Conservation (phyloP, 2,329 filamentous ascomycete species). For the Sphaerulina vaccinii region DNA sequence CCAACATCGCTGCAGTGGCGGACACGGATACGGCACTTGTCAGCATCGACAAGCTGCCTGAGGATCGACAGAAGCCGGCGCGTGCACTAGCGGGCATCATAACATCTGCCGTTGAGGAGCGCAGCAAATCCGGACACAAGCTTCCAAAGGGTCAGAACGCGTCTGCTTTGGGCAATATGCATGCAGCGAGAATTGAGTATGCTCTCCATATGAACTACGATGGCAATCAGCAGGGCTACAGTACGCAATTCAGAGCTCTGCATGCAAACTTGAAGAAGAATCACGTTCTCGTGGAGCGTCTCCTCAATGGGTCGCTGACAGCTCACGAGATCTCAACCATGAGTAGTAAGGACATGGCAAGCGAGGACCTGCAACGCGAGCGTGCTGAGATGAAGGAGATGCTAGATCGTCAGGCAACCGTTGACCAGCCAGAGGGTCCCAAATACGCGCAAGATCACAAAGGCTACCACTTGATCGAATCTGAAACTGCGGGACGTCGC, state of each 20-base stretch:
- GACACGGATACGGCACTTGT: slow-evolving; percentile 38
- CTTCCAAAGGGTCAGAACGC: slow-evolving; percentile 64
- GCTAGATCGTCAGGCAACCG: slow-evolving; percentile 78
- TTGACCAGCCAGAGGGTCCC: slow-evolving; percentile 70
- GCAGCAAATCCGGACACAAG: slow-evolving; percentile 64
- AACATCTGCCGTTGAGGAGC: slow-evolving; percentile 61
- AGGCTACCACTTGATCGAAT: slow-evolving; percentile 85
- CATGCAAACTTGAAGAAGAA: slow-evolving; percentile 89
- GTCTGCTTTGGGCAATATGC: slow-evolving; percentile 64
- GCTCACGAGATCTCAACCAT: slow-evolving; percentile 80
- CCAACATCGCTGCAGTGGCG: slow-evolving; percentile 14
- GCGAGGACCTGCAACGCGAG: slow-evolving; percentile 78
- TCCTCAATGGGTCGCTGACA: slow-evolving; percentile 70
- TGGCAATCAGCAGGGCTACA: slow-evolving; percentile 54
- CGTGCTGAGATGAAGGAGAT: slow-evolving; percentile 74
- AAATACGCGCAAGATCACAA: slow-evolving; percentile 89
- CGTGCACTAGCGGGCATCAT: slow-evolving; percentile 71
- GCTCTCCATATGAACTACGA: slow-evolving; percentile 57
- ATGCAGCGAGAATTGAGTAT: slow-evolving; percentile 79
- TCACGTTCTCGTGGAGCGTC: slow-evolving; percentile 68
- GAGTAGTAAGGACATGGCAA: slow-evolving; percentile 87
- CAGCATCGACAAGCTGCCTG: slow-evolving; percentile 54
- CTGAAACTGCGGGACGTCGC: slow-evolving; percentile 49
- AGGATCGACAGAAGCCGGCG: slow-evolving; percentile 67
- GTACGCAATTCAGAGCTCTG: slow-evolving; percentile 69